phyloP scores from a whole-genome alignment of 805 yeast species.

The Teunomyces tritomae region DNA sequence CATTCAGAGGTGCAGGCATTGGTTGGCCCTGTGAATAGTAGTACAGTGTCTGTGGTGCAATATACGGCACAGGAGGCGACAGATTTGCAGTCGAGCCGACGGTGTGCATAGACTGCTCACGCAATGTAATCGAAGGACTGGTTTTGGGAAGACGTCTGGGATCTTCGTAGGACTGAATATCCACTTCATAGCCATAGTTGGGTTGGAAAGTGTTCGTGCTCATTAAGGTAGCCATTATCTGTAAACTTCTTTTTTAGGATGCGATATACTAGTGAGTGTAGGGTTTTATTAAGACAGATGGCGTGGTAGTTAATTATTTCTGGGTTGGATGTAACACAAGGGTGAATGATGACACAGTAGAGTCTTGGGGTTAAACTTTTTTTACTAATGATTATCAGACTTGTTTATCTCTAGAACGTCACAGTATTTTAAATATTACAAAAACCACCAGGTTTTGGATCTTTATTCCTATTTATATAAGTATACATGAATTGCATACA shows the following conservation, averaged over 20 bases:
- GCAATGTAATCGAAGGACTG: background rate
- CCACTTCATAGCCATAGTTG: background rate
- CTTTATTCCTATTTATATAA: background rate
- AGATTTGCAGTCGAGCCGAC: background rate
- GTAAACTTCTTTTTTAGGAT: background rate
- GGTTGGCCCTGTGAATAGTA: slow-evolving; percentile 1
- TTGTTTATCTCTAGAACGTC: background rate
- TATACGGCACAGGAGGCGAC: background rate
- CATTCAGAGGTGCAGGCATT: background rate
- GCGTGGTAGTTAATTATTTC: no score
- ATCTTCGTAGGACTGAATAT: background rate
- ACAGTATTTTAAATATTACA: background rate
- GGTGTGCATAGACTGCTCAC: background rate
- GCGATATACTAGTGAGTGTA: no score
- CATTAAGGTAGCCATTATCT: background rate
- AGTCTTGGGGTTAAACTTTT: no score
- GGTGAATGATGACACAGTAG: no score
- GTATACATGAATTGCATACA: background rate
- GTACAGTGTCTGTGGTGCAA: background rate
- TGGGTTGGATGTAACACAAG: no score
- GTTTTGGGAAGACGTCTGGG: background rate
- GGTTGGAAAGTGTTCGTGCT: background rate
- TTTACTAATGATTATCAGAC: no score
- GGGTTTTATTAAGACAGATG: no score
- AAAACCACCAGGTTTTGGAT: background rate